Base-by-base conservation (phyloP, 352 stramenopile species). In the Pythium apleroticum region DNA sequence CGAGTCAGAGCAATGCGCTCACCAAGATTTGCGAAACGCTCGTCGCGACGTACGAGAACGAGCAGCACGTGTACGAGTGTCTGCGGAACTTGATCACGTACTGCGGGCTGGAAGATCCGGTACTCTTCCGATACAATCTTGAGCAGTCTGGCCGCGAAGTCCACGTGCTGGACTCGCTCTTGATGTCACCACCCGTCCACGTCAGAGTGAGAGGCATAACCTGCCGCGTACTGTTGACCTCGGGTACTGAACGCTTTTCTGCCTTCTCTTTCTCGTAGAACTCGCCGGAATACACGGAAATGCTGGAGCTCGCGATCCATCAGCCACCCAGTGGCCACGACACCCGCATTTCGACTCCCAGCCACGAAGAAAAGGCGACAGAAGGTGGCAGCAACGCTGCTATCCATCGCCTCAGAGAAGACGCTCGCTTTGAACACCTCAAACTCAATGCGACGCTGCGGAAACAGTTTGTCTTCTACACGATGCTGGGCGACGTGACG, bases 31-130 rank as follows among this genome's bases (percentile, higher is more conserved):
- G 83, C 52, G 84, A 87, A 49, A 71, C 45, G 3, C 75, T 92
- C 22, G 71, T 92, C 31, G 72, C 81, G n/a, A 82, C 75, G 4
- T 92, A 86, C 39, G 77, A 81, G 52, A 90, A 90, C 52, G 80
- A 90, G 45, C 81, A 89, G 68, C 72, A 88, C 53, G 84, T 92
- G 1, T 88, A 90, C 50, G 75, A 89, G 55, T 89, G 72, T 39
- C 74, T 92, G 22, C 71, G 57, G 61, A 88, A 81, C 61, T 87
- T 90, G 30, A 76, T 90, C 50, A 68, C 67, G 15, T 78, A 85
- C 57, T 81, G 80, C 39, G 73, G 57, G 22, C 70, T 86, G 4
- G 69, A 70, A 12, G 72, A 89, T 33, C 66, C 68, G 11, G 74
- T 68, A 3, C 61, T 75, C 6, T 77, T 89, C n/a, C 72, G 81